These are phyloP conservation scores for Talaromyces thailandensis DNA, from an alignment of 495 filamentous ascomycete genomes.

Conservation along the genomic window DNA sequence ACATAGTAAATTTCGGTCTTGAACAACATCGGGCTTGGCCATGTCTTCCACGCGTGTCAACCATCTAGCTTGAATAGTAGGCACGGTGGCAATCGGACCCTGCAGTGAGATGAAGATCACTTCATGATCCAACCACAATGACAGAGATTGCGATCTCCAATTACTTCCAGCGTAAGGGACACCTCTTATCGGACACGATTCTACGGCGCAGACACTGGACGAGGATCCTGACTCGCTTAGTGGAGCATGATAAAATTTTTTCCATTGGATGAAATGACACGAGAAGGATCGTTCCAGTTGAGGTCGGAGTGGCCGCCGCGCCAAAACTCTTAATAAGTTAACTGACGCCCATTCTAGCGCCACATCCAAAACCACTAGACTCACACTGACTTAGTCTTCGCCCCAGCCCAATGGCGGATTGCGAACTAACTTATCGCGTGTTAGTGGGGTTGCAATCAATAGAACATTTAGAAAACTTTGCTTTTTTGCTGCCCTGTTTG, in stretches of 20 bases:
- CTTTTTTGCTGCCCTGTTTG: background rate
- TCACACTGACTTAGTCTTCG: background rate
- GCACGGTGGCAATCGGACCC: background rate
- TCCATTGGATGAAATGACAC: background rate
- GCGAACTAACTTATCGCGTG: background rate
- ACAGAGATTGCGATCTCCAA: background rate
- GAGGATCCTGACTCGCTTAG: background rate
- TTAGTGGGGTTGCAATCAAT: background rate
- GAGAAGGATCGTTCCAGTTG: background rate
- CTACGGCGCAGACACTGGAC: background rate
- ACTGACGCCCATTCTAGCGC: background rate
- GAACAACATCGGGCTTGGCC: background rate
- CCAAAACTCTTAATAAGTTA: constrained; percentile 2
- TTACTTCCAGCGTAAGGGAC: background rate
- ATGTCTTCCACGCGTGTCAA: background rate
- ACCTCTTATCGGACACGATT: background rate
- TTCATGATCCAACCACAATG: background rate
- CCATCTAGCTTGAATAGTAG: background rate
- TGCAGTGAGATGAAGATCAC: background rate
- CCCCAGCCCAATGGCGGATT: background rate
- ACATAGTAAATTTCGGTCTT: background rate
- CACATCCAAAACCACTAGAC: background rate
- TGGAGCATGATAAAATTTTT: background rate
- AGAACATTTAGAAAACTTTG: background rate
- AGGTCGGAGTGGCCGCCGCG: background rate